A percentile compares a stretch with the other conserved stretches of the same genome.
phyloP scores from a whole-genome alignment of 108 stramenopile genomes.

The Fragilariopsis cylindrus region DNA sequence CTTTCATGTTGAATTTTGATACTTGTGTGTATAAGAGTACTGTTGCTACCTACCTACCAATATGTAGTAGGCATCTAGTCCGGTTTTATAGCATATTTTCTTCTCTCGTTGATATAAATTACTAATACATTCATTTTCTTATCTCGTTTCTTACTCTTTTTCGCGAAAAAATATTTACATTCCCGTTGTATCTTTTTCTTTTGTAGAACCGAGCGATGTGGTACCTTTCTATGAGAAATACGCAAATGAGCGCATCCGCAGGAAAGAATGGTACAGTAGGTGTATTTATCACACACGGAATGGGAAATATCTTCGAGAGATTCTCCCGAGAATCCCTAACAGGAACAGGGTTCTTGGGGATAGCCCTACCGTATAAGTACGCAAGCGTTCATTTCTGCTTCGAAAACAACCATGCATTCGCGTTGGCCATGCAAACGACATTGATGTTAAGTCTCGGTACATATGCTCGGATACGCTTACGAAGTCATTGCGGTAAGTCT shows the following conservation, averaged over 20 bases:
- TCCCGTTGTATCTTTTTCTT: neutral
- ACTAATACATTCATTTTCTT: too few species aligned
- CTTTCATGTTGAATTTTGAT: too few species aligned
- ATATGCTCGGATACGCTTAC: constrained; percentile 8
- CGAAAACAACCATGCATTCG: neutral
- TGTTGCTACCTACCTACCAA: too few species aligned
- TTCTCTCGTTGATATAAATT: too few species aligned
- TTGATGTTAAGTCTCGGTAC: neutral
- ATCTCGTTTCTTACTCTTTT: too few species aligned
- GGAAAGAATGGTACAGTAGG: neutral
- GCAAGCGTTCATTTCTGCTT: constrained; percentile 15
- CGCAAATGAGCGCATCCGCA: neutral
- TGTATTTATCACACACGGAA: neutral
- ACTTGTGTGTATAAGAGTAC: too few species aligned
- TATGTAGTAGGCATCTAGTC: too few species aligned
- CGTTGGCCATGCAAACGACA: neutral
- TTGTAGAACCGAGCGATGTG: neutral
- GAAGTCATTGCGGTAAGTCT: constrained; percentile 9
- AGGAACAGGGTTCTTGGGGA: neutral
- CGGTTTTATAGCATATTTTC: too few species aligned
- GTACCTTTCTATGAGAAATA: neutral
- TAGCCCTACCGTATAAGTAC: constrained; percentile 1
- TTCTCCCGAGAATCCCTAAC: neutral
- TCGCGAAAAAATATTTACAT: too few species aligned
- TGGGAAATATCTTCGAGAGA: constrained; percentile 3